Conservation (phyloP, 192 early-diverging fungal genomes). For the Kappamyces sp. region DNA sequence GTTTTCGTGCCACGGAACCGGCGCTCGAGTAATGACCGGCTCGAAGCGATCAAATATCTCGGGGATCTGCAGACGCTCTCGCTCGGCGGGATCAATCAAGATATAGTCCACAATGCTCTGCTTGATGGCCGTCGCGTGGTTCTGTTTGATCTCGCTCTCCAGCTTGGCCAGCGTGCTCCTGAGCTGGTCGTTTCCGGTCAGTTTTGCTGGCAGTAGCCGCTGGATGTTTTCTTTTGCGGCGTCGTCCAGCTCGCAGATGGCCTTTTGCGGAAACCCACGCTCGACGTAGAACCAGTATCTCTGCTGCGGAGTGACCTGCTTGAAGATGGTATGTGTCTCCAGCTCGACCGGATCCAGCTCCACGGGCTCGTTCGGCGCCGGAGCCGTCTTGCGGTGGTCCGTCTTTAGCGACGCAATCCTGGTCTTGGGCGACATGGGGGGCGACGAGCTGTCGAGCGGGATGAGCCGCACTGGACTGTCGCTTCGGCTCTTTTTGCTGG, state of each 20-base stretch:
- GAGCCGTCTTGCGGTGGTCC: background rate
- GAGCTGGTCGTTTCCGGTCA: slow-evolving; percentile 26
- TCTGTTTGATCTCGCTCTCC: slow-evolving; percentile 34
- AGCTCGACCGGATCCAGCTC: slow-evolving; percentile 50
- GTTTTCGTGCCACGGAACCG: slow-evolving; percentile 54
- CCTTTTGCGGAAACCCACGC: slow-evolving; percentile 31
- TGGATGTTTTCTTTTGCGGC: slow-evolving; percentile 22
- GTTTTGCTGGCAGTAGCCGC: slow-evolving; percentile 24
- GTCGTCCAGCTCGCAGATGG: slow-evolving; percentile 39
- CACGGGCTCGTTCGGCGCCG: slow-evolving; percentile 8
- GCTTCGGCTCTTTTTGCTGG: slow-evolving; percentile 11
- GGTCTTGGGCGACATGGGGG: slow-evolving; percentile 39
- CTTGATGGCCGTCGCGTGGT: slow-evolving; percentile 39
- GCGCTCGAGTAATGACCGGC: slow-evolving; percentile 45
- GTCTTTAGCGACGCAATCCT: slow-evolving; percentile 21
- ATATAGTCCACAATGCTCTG: slow-evolving; percentile 55
- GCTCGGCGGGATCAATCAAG: slow-evolving; percentile 44
- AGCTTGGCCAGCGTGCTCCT: slow-evolving; percentile 21
- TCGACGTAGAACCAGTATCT: slow-evolving; percentile 52
- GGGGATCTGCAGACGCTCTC: slow-evolving; percentile 42
- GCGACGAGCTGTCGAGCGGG: slow-evolving; percentile 1
- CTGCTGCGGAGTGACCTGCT: slow-evolving; percentile 48
- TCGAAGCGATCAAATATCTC: slow-evolving; percentile 24
- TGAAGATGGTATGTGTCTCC: slow-evolving; percentile 36
- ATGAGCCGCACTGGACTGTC: background rate